Evolutionary conservation across 306 rosid species (phyloP).

Genomic region (Oemleria cerasiformis): DNA sequence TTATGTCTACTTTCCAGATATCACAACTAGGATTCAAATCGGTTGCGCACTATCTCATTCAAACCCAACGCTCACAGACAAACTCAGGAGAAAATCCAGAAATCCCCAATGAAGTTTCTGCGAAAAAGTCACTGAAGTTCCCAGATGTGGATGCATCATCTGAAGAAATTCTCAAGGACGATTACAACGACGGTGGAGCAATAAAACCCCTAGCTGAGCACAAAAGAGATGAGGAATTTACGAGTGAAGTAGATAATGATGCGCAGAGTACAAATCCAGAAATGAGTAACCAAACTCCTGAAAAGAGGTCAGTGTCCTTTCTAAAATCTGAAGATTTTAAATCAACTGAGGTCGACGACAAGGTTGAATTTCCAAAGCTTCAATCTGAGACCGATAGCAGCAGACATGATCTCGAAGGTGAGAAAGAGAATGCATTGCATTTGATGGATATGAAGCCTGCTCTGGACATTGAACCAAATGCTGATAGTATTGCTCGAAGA

Average conservation of each 20-base stretch:
- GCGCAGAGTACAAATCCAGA: slow-evolving; percentile 12
- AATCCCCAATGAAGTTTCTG: slow-evolving; percentile 42
- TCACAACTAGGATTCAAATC: slow-evolving; percentile 68
- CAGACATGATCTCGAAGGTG: neutral
- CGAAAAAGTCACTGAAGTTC: slow-evolving; percentile 58
- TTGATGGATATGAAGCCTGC: slow-evolving; percentile 3
- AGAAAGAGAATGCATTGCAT: slow-evolving; percentile 6
- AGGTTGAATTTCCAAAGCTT: slow-evolving; percentile 19
- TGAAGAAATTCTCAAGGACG: slow-evolving; percentile 30
- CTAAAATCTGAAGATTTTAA: slow-evolving; percentile 23
- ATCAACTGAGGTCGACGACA: slow-evolving; percentile 21
- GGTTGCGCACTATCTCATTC: slow-evolving; percentile 93
- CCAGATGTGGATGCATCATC: slow-evolving; percentile 33
- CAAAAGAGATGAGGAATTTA: slow-evolving; percentile 21
- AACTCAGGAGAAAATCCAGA: slow-evolving; percentile 37
- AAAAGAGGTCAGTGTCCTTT: slow-evolving; percentile 49
- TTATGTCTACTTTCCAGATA: slow-evolving; percentile 45
- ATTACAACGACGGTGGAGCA: slow-evolving; percentile 22
- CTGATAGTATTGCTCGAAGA: slow-evolving; percentile 5
- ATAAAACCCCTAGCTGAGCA: slow-evolving; percentile 27
- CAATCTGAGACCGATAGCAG: slow-evolving; percentile 16
- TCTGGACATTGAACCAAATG: no score
- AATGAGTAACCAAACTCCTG: slow-evolving; percentile 33
- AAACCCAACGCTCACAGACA: slow-evolving; percentile 49
- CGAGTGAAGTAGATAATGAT: slow-evolving; percentile 14